Base-by-base conservation (phyloP, 1,284 basidiomycete genomes). In the Phellinidium pouzarii region DNA sequence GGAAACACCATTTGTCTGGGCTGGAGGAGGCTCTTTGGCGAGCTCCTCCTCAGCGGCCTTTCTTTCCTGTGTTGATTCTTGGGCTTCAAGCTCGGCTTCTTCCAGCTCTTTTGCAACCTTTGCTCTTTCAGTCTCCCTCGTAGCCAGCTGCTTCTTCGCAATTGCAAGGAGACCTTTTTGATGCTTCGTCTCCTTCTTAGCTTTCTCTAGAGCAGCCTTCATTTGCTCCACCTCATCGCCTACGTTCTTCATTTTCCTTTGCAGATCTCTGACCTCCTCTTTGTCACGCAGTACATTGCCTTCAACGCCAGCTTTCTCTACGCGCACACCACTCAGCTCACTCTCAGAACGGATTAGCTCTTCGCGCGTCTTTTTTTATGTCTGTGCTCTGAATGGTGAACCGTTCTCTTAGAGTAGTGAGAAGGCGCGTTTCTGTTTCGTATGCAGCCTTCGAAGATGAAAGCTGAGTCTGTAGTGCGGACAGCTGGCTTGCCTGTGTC, bases 91-190 rank as follows among this genome's bases (percentile, higher is more conserved):
- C 44, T 75, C 68, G 0, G 79, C 79, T 46, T 86, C 87, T 59
- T 79, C 77, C 5, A 87, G 68, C 60, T 95, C 92, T 62, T 80
- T 80, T 59, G 86, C 80, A 1, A 76, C 74, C 62, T 82, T 86
- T 11, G 78, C 80, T 51, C 79, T 81, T 59, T 93, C 88, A 0
- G 76, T 73, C 68, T 98, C 94, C 47, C 91, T 88, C 0, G 88
- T 83, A 12, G 79, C 80, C 20, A 99, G 74, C 71, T 99, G 96
- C 70, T 99, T 99, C 73, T 87, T 88, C 7, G 91, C 88, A 65
- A 99, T 96, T 3, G 94, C 93, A 12, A 94, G 77, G 53, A 96
- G 75, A 11, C 95, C 96, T 68, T 94, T 96, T 69, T 98, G 94
- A 66, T 96, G 92, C 65, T 96, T 87, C 0, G 90, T 91, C 47